Evolutionary conservation across 2,329 filamentous ascomycete species (phyloP).

Genomic region (Arachnopeziza araneosa): DNA sequence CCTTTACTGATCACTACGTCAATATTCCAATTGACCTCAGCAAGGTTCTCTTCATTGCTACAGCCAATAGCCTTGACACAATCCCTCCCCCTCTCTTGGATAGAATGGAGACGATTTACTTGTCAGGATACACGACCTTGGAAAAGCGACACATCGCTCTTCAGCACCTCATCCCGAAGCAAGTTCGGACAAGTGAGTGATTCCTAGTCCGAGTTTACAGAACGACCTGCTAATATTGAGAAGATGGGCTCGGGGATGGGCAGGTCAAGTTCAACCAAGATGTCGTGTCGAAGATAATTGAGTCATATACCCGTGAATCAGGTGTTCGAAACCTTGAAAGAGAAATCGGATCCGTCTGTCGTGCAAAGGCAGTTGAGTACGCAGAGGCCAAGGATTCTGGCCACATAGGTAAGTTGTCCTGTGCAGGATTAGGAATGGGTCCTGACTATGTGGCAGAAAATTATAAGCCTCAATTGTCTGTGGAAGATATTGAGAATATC

Average conservation of each 20-base stretch:
- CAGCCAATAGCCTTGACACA: constrained; percentile 89
- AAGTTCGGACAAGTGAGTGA: constrained; percentile 65
- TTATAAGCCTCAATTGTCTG: constrained; percentile 68
- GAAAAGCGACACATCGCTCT: constrained; percentile 95
- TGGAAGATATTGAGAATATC: constrained; percentile 82
- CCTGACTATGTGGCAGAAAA: constrained; percentile 36
- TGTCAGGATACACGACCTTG: constrained; percentile 92
- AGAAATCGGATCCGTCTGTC: constrained; percentile 90
- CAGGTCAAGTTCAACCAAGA: constrained; percentile 75
- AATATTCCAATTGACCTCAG: constrained; percentile 93
- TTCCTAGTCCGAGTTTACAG: not conserved
- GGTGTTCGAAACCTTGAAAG: constrained; percentile 95
- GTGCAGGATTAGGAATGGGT: not conserved
- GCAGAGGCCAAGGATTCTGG: constrained; percentile 80
- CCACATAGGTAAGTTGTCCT: constrained; percentile 30
- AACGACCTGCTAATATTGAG: constrained; percentile 15
- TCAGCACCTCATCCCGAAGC: constrained; percentile 92
- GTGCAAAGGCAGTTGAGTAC: constrained; percentile 91
- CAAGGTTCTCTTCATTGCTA: constrained; percentile 96
- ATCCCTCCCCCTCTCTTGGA: constrained; percentile 92
- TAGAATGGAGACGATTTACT: constrained; percentile 91
- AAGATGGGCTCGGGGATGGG: constrained; percentile 66
- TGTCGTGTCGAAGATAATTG: constrained; percentile 91
- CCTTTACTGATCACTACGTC: constrained; percentile 93
- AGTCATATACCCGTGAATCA: constrained; percentile 91